These are phyloP conservation scores for Teunomyces panamensis DNA, from an alignment of 805 yeast genomes.

Conservation along the genomic window DNA sequence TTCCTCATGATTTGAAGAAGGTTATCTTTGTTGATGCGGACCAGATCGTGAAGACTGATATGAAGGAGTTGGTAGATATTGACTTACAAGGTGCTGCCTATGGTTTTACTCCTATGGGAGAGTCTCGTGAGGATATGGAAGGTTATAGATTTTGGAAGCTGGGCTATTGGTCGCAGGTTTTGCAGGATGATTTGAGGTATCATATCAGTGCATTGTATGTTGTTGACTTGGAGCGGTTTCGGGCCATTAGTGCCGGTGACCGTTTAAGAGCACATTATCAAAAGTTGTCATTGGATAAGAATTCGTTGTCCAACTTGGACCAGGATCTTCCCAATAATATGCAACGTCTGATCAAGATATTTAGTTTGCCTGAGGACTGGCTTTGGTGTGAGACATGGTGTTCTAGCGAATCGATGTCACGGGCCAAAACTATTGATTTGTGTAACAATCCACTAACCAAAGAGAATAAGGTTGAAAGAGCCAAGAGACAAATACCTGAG, in stretches of 20 bases:
- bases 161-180: conserved; percentile 79
- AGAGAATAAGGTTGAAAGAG: conserved; percentile 74
- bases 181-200: conserved; percentile 59
- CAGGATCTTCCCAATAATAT: conserved; percentile 92
- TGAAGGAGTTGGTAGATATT: conserved; percentile 62
- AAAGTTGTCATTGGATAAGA: conserved; percentile 71
- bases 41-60: conserved; percentile 73
- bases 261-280: conserved; percentile 81
- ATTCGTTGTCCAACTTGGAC: conserved; percentile 77
- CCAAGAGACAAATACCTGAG: conserved; percentile 73
- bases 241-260: conserved; percentile 74
- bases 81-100: conserved; percentile 82
- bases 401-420: conserved; percentile 53
- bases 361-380: conserved; percentile 79
- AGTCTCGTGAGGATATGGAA: conserved; percentile 73
- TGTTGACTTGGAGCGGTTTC: conserved; percentile 67
- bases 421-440: conserved; percentile 77
- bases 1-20: conserved; percentile 72
- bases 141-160: conserved; percentile 89
- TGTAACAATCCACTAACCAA: conserved; percentile 83
- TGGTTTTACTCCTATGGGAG: conserved; percentile 86
- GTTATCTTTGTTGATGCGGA: conserved; percentile 87
- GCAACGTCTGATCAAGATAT: conserved; percentile 65
- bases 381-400: conserved; percentile 96
- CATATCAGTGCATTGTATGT: conserved; percentile 85